Conservation (phyloP, 331 rosid genomes). For the Pyracantha coccinea region DNA sequence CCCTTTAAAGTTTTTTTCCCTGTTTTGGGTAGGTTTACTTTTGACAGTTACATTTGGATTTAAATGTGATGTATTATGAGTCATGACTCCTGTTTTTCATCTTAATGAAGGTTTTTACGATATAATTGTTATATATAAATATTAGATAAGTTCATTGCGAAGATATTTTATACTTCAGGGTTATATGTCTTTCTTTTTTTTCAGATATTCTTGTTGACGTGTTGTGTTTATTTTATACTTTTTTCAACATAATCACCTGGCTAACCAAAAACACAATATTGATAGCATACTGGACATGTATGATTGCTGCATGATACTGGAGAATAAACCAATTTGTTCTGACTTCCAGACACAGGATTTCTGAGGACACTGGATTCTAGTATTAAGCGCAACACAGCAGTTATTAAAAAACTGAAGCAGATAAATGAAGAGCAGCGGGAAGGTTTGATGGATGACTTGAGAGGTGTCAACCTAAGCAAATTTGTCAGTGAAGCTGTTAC, state of each 20-base stretch:
- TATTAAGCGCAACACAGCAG: conserved; percentile 93
- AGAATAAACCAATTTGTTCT: conserved; percentile 4
- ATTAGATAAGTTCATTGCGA: background rate
- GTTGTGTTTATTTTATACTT: background rate
- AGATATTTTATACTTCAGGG: background rate
- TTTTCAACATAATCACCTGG: background rate
- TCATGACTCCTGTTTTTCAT: background rate
- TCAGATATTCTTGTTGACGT: background rate
- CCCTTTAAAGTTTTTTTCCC: background rate
- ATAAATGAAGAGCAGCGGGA: conserved; percentile 96
- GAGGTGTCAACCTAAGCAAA: conserved; percentile 88
- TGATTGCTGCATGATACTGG: conserved; percentile 3
- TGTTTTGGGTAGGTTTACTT: background rate
- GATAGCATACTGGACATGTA: background rate
- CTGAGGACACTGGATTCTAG: conserved; percentile 92
- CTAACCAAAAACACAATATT: background rate
- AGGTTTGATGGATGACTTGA: conserved; percentile 77
- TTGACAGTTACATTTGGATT: background rate
- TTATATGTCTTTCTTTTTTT: background rate
- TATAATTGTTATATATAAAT: background rate
- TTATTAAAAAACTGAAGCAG: conserved; percentile 92
- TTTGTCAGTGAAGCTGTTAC: conserved; percentile 98
- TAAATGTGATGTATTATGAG: background rate
- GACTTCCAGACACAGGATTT: conserved; percentile 60
- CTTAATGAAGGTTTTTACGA: background rate